These are phyloP conservation scores for Dothistroma septosporum DNA, from an alignment of 2,329 filamentous ascomycete species.

Conservation along the genomic window DNA sequence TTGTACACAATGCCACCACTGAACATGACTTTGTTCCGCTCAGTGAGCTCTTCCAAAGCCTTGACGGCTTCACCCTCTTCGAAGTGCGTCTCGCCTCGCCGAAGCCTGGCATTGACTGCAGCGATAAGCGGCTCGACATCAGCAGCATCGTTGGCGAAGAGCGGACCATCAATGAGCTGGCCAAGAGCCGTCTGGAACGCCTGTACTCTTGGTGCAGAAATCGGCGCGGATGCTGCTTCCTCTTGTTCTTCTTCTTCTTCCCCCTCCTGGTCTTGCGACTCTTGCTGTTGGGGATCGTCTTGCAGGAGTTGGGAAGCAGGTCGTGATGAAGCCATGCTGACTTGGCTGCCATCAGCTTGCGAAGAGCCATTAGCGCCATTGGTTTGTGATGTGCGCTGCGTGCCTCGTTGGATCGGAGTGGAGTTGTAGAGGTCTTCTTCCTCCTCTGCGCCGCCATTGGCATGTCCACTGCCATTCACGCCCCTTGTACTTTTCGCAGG, in stretches of 20 bases:
- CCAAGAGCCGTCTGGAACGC: constrained; percentile 79
- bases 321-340: constrained; percentile 74
- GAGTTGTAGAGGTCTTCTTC: constrained; percentile 53
- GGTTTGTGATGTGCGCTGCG: constrained; percentile 34
- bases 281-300: constrained; percentile 47
- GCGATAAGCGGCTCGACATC: constrained; percentile 68
- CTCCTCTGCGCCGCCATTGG: constrained; percentile 36
- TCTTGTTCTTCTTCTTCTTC: constrained; percentile 32
- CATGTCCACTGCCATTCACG: constrained; percentile 24
- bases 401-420: constrained; percentile 15
- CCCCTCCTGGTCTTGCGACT: constrained; percentile 30
- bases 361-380: constrained; percentile 36
- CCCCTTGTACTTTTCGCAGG: constrained; percentile 25
- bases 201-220: constrained; percentile 60
- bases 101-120: constrained; percentile 72
- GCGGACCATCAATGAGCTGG: constrained; percentile 69
- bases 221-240: constrained; percentile 44
- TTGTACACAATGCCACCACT: constrained; percentile 50
- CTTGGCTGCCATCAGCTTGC: constrained; percentile 46
- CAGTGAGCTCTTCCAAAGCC: constrained; percentile 75
- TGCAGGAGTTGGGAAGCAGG: constrained; percentile 67
- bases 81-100: constrained; percentile 59
- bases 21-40: constrained; percentile 83
- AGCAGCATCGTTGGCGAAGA: constrained; percentile 87
- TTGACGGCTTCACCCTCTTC: constrained; percentile 66